Conservation (phyloP, 139 green algal species). For the Marvania coccoides region DNA sequence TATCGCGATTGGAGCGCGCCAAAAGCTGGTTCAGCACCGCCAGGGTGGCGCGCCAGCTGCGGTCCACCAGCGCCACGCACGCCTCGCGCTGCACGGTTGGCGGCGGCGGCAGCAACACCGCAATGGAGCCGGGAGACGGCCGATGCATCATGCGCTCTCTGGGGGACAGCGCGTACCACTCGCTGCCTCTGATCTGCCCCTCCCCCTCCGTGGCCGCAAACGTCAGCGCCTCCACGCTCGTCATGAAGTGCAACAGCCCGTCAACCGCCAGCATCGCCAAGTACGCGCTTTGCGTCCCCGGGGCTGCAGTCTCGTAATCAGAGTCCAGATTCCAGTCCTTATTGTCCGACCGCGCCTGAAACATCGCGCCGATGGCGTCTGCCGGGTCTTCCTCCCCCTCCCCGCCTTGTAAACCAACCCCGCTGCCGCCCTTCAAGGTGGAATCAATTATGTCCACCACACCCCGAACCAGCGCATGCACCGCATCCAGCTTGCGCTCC, state of each 20-base stretch:
- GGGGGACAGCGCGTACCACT: background rate
- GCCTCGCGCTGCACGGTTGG: conserved; percentile 1
- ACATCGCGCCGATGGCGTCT: background rate
- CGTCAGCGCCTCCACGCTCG: conserved; percentile 46
- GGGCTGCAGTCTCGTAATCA: conserved; percentile 21
- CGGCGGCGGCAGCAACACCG: background rate
- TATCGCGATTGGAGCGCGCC: conserved; percentile 20
- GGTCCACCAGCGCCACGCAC: conserved; percentile 15
- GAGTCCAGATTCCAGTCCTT: conserved; percentile 35
- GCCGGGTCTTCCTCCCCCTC: conserved; percentile 1
- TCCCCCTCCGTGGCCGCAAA: background rate
- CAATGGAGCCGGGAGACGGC: background rate
- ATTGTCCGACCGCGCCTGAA: conserved; percentile 9
- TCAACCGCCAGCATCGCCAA: conserved; percentile 56
- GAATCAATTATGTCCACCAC: conserved; percentile 28
- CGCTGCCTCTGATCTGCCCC: background rate
- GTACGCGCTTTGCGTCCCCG: conserved; percentile 24
- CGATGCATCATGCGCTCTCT: background rate
- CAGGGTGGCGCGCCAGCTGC: conserved; percentile 45
- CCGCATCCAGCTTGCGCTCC: conserved; percentile 35
- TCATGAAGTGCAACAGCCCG: conserved; percentile 43
- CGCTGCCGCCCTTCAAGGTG: conserved; percentile 7
- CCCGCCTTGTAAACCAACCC: no score
- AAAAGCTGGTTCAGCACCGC: conserved; percentile 39
- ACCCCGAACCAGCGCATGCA: conserved; percentile 21